Conservation (phyloP, 2,329 filamentous ascomycete genomes). For the Trichophyton rubrum region DNA sequence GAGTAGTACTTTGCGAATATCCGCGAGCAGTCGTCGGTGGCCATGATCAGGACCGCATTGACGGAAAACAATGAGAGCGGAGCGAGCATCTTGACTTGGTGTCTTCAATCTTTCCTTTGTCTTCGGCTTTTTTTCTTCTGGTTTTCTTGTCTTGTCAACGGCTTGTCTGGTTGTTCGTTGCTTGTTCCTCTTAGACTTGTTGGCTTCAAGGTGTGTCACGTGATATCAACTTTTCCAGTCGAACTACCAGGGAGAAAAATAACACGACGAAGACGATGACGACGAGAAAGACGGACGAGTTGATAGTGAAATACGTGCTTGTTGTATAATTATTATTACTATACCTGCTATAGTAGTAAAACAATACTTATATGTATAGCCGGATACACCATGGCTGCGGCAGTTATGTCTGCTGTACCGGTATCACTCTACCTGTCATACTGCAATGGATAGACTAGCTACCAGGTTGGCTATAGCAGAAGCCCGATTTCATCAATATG, state of each 20-base stretch:
- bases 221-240: neutral
- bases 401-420: too few relatives aligned
- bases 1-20: constrained; percentile 92
- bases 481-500: too few relatives aligned
- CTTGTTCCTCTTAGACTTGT: neutral
- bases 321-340: too few relatives aligned
- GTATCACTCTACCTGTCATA: too few relatives aligned
- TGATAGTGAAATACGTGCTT: too few relatives aligned
- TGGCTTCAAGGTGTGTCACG: neutral
- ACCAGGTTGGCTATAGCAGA: too few relatives aligned
- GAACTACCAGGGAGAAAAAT: neutral
- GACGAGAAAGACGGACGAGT: neutral
- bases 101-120: neutral
- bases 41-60: constrained; percentile 65
- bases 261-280: neutral
- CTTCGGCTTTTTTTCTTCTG: neutral
- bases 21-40: constrained; percentile 75
- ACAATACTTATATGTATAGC: too few relatives aligned
- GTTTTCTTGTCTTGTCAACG: neutral
- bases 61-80: constrained; percentile 65
- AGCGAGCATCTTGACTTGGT: constrained; percentile 48
- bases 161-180: neutral
- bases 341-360: too few relatives aligned
- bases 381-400: too few relatives aligned
- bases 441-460: too few relatives aligned